phyloP scores from a whole-genome alignment of 2,329 filamentous ascomycete genomes.

The Diaporthe nobilis region DNA sequence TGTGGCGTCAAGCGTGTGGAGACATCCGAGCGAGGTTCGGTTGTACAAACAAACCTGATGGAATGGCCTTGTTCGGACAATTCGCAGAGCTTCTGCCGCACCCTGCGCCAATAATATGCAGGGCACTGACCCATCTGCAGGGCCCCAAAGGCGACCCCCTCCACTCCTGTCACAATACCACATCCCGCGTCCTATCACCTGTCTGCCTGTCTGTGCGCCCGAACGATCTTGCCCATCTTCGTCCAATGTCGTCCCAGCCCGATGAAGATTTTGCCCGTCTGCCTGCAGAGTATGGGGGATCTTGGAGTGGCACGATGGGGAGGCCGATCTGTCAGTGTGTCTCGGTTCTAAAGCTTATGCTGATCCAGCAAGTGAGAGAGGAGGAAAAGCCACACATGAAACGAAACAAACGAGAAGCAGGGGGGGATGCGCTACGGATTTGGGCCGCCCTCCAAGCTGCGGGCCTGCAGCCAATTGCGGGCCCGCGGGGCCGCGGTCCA shows the following conservation, averaged over 20 bases:
- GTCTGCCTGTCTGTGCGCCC: conserved; percentile 7
- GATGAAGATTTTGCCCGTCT: neutral
- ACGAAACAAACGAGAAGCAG: conserved; percentile 27
- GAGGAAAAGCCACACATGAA: neutral
- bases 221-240: conserved; percentile 27
- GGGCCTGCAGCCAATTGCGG: conserved; percentile 16
- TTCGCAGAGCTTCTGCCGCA: conserved; percentile 18
- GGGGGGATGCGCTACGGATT: conserved; percentile 3
- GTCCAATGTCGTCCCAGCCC: conserved; percentile 16
- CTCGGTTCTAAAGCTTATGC: conserved; percentile 18
- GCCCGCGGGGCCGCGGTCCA: conserved; percentile 1
- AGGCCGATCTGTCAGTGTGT: neutral
- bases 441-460: neutral
- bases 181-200: conserved; percentile 3
- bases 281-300: neutral
- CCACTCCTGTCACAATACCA: conserved; percentile 28
- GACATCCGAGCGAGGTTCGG: conserved; percentile 23
- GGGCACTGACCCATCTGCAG: conserved; percentile 27
- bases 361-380: conserved; percentile 1
- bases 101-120: conserved; percentile 27
- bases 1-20: conserved; percentile 15
- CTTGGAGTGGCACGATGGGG: neutral
- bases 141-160: conserved; percentile 25
- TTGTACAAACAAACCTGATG: neutral
- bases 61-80: neutral